phyloP scores from a whole-genome alignment of 2,329 filamentous ascomycete genomes.

The Aspergillus sp. region DNA sequence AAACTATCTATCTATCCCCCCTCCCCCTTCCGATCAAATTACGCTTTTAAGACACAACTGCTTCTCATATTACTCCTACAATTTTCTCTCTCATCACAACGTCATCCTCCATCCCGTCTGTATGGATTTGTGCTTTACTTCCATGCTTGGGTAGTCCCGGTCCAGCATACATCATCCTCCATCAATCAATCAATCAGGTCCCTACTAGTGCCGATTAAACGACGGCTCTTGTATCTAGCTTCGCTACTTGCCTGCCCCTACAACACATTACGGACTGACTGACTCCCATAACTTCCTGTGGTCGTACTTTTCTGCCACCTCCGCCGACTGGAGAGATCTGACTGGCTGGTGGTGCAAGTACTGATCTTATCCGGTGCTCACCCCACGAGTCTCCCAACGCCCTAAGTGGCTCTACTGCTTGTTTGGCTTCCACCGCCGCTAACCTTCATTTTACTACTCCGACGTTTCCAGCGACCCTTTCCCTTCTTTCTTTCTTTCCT shows the following conservation, averaged over 20 bases:
- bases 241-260: background rate
- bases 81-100: too few relatives aligned
- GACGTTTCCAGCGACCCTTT: constrained; percentile 15
- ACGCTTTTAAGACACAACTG: background rate
- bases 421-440: constrained; percentile 28
- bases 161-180: background rate
- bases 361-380: constrained; percentile 19
- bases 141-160: background rate
- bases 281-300: constrained; percentile 2
- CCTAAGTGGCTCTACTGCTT: constrained; percentile 35
- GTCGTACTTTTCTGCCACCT: constrained; percentile 10
- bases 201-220: too few relatives aligned
- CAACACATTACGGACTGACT: background rate
- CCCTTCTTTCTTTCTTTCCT: constrained; percentile 14
- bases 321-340: constrained; percentile 4
- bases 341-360: constrained; percentile 4
- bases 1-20: background rate
- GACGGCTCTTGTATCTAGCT: too few relatives aligned
- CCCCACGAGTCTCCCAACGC: constrained; percentile 22
- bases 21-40: constrained; percentile 2
- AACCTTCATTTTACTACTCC: constrained; percentile 23
- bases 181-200: background rate
- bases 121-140: too few relatives aligned
- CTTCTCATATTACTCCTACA: background rate
- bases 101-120: too few relatives aligned